Evolutionary conservation across 768 basidiomycete species (phyloP).

Genomic region (Crepidotus variabilis): DNA sequence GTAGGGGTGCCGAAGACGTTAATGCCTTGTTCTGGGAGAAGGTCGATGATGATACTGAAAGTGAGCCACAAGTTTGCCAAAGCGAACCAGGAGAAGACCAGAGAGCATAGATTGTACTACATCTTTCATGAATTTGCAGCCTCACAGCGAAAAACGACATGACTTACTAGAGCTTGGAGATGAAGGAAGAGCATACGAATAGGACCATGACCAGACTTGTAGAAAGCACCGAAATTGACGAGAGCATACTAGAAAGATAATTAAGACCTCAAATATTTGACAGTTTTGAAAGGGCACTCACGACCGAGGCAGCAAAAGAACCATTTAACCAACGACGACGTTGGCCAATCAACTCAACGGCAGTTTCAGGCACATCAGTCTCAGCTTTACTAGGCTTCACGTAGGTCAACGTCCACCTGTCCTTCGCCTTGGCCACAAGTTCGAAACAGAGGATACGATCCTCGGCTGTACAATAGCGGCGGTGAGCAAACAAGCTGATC

Average conservation of each 20-base stretch:
- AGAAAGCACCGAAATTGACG: slow-evolving; percentile 90
- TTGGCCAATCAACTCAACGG: slow-evolving; percentile 90
- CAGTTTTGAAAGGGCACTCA: slow-evolving; percentile 32
- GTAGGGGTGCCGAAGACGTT: slow-evolving; percentile 68
- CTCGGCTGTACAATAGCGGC: slow-evolving; percentile 51
- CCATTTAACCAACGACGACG: slow-evolving; percentile 97
- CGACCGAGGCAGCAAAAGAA: slow-evolving; percentile 89
- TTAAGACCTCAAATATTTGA: slow-evolving; percentile 3
- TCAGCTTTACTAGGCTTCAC: slow-evolving; percentile 97
- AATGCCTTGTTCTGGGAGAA: slow-evolving; percentile 55
- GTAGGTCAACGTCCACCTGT: slow-evolving; percentile 82
- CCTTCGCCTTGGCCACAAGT: slow-evolving; percentile 85
- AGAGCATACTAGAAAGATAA: slow-evolving; percentile 64
- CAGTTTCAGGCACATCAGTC: slow-evolving; percentile 94
- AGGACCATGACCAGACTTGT: slow-evolving; percentile 81
- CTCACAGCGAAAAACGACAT: background rate
- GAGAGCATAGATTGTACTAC: slow-evolving; percentile 80
- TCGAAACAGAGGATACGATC: slow-evolving; percentile 98
- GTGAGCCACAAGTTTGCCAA: slow-evolving; percentile 91
- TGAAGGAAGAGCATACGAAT: slow-evolving; percentile 97
- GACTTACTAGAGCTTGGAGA: slow-evolving; percentile 79
- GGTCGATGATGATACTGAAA: slow-evolving; percentile 93
- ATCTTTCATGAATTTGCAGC: background rate
- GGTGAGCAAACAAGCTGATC: background rate
- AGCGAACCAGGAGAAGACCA: slow-evolving; percentile 92